Base-by-base conservation (phyloP, 1,284 basidiomycete genomes). In the Bondarzewia mesenterica region DNA sequence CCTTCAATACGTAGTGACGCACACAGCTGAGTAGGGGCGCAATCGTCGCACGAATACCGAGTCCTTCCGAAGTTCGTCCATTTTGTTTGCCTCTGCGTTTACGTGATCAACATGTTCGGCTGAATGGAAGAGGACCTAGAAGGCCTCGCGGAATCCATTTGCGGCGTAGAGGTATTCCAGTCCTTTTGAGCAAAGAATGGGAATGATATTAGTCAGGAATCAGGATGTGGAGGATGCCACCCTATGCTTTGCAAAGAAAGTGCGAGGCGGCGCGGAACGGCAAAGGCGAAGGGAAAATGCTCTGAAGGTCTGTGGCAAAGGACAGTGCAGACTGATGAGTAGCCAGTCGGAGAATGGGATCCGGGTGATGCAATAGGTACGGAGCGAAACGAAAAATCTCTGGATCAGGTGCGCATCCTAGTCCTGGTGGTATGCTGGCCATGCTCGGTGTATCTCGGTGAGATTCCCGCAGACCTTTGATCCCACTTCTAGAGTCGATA, bases 41-140 rank as follows among this genome's bases (percentile, higher is more conserved):
- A 87, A 90, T 23, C 93, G 72, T 93, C 93, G 96, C 91, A 94
- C 94, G 72, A 88, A 96, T 23, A 94, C 89, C 27, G 96, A 73
- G 63, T 96, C 93, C 64, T 93, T 87, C 48, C 83, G 75, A 3
- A 95, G 79, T 65, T 93, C 93, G 68, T 94, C 90, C 45, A 90
- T 68, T n/a, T 89, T 72, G 50, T 78, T 70, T 51, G 85, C 79
- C 53, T 89, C 85, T 0, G 74, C 73, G 46, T 83, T 75, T 35
- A 65, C 71, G 44, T 75, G 73, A 50, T 72, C 69, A 5, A 68
- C 69, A 16, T 55, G 68, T 43, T 81, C 78, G 8, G 76, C 71
- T 27, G 82, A 77, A 54, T 91, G 89, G 58, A 89, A 90, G 15
- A 94, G 78, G 68, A 93, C 93, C 55, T 92, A 88, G 55, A 94